These are phyloP conservation scores for Thinopyrum elongatum DNA, from an alignment of 176 grass and related monocot species.

Conservation along the genomic window DNA sequence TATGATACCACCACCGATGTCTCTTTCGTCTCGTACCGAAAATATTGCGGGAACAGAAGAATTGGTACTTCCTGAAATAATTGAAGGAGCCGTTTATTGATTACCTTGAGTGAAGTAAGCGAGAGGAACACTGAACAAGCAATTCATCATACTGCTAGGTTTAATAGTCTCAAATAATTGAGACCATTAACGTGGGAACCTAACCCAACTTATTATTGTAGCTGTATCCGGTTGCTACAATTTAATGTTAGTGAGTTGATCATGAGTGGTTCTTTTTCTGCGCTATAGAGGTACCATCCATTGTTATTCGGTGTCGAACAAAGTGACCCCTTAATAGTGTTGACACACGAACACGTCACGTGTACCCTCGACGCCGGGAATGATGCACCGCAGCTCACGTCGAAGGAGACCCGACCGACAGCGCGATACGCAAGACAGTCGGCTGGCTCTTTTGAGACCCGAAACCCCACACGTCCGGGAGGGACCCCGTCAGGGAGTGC, in stretches of 20 bases:
- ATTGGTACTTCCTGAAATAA: neutral
- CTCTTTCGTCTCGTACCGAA: neutral
- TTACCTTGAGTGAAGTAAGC: neutral
- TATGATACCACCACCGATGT: neutral
- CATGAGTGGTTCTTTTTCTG: slow-evolving; percentile 21
- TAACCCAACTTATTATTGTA: slow-evolving; percentile 9
- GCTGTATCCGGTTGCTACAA: neutral
- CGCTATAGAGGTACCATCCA: slow-evolving; percentile 8
- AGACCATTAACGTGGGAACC: slow-evolving; percentile 25
- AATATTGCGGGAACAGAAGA: neutral
- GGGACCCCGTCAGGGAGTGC: no score
- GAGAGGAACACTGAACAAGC: no score
- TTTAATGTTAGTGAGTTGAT: slow-evolving; percentile 8
- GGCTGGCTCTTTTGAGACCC: no score
- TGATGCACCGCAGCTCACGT: no score
- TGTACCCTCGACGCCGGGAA: no score
- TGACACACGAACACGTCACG: no score
- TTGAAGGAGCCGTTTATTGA: neutral
- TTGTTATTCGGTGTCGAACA: slow-evolving; percentile 22
- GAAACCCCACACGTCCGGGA: no score
- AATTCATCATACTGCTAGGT: no score
- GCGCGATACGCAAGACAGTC: no score
- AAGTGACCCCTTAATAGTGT: slow-evolving; percentile 1
- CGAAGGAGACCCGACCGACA: no score
- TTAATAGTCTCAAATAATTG: slow-evolving; percentile 18